Evolutionary conservation across 257 asterid species (phyloP).

Genomic region (Lavandula angustifolia): DNA sequence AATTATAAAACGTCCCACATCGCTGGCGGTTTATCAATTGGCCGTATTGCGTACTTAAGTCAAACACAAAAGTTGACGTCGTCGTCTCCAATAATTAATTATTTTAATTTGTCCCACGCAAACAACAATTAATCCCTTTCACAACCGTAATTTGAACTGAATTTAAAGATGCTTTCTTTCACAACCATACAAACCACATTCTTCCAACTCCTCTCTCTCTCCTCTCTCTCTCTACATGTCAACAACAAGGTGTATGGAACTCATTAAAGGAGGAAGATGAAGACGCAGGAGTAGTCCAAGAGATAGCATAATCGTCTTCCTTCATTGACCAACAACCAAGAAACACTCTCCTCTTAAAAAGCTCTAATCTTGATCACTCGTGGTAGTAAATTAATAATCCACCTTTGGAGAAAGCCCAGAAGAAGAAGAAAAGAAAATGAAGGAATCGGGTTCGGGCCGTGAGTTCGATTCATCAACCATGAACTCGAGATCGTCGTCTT

Average conservation of each 20-base stretch:
- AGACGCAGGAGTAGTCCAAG: not conserved
- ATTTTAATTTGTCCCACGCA: not conserved
- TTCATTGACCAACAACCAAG: conserved; percentile 15
- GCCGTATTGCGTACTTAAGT: not conserved
- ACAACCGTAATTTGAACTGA: conserved; percentile 25
- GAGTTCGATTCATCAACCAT: conserved; percentile 42
- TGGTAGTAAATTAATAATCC: no score
- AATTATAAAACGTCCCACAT: no score
- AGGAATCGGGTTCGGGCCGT: not conserved
- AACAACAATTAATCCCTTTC: conserved; percentile 32
- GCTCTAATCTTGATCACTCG: not conserved
- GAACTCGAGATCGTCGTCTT: conserved; percentile 51
- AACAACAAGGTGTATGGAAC: no score
- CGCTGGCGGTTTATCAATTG: not conserved
- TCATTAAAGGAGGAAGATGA: conserved; percentile 5
- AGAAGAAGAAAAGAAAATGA: not conserved
- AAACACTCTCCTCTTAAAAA: not conserved
- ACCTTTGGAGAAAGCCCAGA: no score
- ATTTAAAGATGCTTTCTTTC: conserved; percentile 34
- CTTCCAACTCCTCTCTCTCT: conserved; percentile 21
- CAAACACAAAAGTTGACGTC: conserved; percentile 28
- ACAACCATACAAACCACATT: conserved; percentile 35
- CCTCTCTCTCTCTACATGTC: not conserved
- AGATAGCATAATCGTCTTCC: conserved; percentile 26
- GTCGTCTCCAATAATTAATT: conserved; percentile 20